Conservation (phyloP, 1,284 basidiomycete genomes). For the Testicularia cyperi region DNA sequence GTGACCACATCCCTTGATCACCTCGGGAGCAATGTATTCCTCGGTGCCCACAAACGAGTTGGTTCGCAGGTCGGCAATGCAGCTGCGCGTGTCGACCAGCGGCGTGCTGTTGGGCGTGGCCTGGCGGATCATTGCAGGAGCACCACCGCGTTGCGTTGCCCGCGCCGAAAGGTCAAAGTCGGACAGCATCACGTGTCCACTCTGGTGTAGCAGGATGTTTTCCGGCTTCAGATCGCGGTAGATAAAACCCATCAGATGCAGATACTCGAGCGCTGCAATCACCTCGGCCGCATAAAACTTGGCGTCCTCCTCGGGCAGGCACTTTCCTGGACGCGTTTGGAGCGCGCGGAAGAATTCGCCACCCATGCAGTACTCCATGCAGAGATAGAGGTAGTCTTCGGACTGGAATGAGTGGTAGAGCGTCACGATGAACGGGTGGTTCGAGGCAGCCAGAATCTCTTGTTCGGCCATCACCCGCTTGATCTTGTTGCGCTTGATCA, state of each 20-base stretch:
- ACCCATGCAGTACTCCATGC: slow-evolving; percentile 84
- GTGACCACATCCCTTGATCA: slow-evolving; percentile 95
- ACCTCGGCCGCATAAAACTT: slow-evolving; percentile 98
- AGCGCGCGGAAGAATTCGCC: slow-evolving; percentile 95
- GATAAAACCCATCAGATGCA: slow-evolving; percentile 98
- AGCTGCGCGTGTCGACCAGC: slow-evolving; percentile 92
- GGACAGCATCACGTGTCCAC: slow-evolving; percentile 99
- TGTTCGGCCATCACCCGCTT: slow-evolving; percentile 59
- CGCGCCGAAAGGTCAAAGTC: slow-evolving; percentile 99
- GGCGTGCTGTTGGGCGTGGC: slow-evolving; percentile 86
- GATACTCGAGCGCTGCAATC: slow-evolving; percentile 91
- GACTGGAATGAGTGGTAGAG: slow-evolving; percentile 60
- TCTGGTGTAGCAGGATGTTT: slow-evolving; percentile 95
- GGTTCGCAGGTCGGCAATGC: slow-evolving; percentile 94
- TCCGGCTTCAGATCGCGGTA: slow-evolving; percentile 98
- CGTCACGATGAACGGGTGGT: slow-evolving; percentile 59
- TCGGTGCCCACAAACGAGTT: slow-evolving; percentile 99
- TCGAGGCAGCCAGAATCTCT: slow-evolving; percentile 55
- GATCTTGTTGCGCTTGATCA: slow-evolving; percentile 60
- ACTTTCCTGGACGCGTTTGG: slow-evolving; percentile 84
- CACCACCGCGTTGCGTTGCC: slow-evolving; percentile 72
- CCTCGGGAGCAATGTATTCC: slow-evolving; percentile 98
- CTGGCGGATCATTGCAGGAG: slow-evolving; percentile 86
- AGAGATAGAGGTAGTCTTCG: slow-evolving; percentile 58
- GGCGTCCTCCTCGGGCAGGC: slow-evolving; percentile 89